Conservation (phyloP, 1,284 basidiomycete species). For the Neolentinus lepideus region DNA sequence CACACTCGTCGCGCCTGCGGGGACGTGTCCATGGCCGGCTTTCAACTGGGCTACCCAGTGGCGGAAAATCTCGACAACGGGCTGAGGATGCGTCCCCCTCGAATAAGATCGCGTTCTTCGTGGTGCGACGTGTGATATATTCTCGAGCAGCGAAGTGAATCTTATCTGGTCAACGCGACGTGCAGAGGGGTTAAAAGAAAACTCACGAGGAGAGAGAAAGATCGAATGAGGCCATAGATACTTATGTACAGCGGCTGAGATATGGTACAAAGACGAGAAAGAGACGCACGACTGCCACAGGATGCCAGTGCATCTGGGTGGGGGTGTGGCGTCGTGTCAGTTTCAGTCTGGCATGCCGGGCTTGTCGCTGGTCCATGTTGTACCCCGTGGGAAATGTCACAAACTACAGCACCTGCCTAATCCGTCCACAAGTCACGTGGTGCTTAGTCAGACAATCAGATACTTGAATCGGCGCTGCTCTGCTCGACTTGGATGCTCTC, state of each 20-base stretch:
- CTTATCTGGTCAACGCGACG: constrained; percentile 16
- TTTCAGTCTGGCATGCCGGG: background rate
- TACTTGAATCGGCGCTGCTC: background rate
- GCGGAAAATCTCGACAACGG: constrained; percentile 32
- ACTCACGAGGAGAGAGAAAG: background rate
- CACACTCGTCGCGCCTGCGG: constrained; percentile 37
- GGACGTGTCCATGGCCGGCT: constrained; percentile 35
- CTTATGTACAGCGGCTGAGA: background rate
- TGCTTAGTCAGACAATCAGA: background rate
- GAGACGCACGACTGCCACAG: background rate
- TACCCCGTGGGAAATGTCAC: background rate
- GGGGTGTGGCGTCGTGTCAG: background rate
- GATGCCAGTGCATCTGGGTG: background rate
- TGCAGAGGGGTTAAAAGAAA: background rate
- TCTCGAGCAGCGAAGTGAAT: constrained; percentile 37
- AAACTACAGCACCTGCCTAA: background rate
- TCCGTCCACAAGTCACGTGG: background rate
- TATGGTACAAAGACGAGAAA: background rate
- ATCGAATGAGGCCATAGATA: background rate
- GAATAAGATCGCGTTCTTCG: constrained; percentile 10
- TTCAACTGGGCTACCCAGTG: constrained; percentile 42
- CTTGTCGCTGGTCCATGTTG: background rate
- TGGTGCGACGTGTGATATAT: constrained; percentile 30
- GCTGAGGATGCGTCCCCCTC: constrained; percentile 17
- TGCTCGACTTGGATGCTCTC: background rate